A percentile compares a stretch with the other conserved stretches of the same genome.
Evolutionary conservation across 2,329 filamentous ascomycete genomes (phyloP).

Genomic region (Cercospora zeina): DNA sequence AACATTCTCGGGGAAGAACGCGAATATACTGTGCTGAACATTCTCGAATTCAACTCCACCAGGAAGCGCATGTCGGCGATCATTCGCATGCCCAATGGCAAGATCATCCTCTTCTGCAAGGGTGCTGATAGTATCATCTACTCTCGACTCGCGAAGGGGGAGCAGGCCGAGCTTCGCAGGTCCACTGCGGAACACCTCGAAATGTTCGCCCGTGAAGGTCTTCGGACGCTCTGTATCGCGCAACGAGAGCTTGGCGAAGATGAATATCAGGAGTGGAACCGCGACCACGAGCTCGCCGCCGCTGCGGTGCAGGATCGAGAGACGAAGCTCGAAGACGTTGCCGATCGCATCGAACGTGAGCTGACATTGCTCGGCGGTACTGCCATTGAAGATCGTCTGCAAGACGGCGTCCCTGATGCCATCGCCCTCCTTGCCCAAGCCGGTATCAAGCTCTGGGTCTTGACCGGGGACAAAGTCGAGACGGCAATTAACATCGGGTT

Average conservation of each 20-base stretch:
- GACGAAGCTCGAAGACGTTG: conserved; percentile 85
- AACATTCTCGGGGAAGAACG: conserved; percentile 85
- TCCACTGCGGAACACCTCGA: conserved; percentile 91
- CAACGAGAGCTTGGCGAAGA: conserved; percentile 76
- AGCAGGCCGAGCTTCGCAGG: conserved; percentile 80
- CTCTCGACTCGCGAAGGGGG: conserved; percentile 77
- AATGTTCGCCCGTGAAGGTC: conserved; percentile 92
- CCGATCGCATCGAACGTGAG: conserved; percentile 87
- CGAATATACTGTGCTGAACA: conserved; percentile 86
- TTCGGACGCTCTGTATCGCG: conserved; percentile 92
- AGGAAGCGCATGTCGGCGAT: conserved; percentile 98
- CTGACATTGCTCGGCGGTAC: conserved; percentile 87
- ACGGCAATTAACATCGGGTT: conserved; percentile 99
- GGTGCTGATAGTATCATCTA: conserved; percentile 98
- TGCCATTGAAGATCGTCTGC: conserved; percentile 93
- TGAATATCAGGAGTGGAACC: conserved; percentile 82
- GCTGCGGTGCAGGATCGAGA: conserved; percentile 82
- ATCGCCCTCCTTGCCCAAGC: conserved; percentile 88
- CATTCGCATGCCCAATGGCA: conserved; percentile 86
- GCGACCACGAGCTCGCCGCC: conserved; percentile 82
- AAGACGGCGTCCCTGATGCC: conserved; percentile 94
- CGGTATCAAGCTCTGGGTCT: conserved; percentile 97
- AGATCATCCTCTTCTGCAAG: conserved; percentile 92
- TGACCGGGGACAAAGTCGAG: conserved; percentile 98
- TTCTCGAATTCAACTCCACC: conserved; percentile 94